These are phyloP conservation scores for Herpotrichia juniperi DNA, from an alignment of 2,329 filamentous ascomycete species.

Conservation along the genomic window DNA sequence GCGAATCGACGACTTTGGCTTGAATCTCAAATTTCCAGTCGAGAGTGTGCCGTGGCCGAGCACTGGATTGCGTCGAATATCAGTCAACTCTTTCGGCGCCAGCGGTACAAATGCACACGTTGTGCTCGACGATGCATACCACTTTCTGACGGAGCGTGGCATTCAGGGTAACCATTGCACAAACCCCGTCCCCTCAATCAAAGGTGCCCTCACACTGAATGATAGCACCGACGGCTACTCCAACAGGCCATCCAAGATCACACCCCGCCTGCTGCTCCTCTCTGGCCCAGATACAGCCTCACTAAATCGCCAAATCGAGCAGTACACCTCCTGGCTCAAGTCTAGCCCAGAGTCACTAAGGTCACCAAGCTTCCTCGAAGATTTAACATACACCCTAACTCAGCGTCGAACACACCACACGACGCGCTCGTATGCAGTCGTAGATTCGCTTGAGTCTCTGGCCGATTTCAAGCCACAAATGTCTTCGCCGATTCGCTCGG, in stretches of 20 bases:
- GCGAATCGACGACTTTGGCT: background rate
- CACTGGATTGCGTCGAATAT: constrained; percentile 2
- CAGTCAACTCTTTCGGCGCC: constrained; percentile 15
- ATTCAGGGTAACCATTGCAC: constrained; percentile 4
- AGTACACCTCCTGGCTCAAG: constrained; percentile 24
- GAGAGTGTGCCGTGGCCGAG: constrained; percentile 12
- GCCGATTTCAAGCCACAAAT: background rate
- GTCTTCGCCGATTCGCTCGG: background rate
- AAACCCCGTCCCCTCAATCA: constrained; percentile 10
- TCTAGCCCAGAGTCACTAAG: constrained; percentile 11
- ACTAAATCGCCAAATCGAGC: background rate
- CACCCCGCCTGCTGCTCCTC: constrained; percentile 12
- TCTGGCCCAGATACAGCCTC: constrained; percentile 18
- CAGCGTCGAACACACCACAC: background rate
- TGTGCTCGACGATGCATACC: constrained; percentile 26
- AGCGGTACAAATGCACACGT: constrained; percentile 12
- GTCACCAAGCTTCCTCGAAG: background rate
- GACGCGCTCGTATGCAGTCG: background rate
- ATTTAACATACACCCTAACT: background rate
- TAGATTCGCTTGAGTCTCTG: background rate
- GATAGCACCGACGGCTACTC: background rate
- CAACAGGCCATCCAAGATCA: background rate
- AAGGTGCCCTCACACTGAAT: constrained; percentile 14
- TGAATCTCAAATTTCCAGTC: constrained; percentile 9
- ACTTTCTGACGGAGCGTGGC: constrained; percentile 15